phyloP scores from a whole-genome alignment of 202 grass and related monocot species.

The Musa balbisiana region DNA sequence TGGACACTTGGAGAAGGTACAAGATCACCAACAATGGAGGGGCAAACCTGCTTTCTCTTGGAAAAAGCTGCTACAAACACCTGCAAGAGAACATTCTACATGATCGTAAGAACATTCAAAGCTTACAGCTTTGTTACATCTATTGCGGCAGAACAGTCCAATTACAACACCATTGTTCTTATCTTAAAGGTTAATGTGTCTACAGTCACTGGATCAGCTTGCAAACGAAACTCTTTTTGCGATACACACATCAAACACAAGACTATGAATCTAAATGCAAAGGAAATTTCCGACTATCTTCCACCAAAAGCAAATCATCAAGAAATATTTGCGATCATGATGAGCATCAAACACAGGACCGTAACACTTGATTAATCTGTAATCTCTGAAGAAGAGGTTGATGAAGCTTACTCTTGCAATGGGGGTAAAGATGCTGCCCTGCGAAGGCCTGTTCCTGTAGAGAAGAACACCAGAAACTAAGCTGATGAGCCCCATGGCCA shows the following conservation, averaged over 20 bases:
- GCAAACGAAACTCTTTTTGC: no score
- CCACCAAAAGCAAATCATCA: no score
- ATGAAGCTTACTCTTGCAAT: conserved; percentile 48
- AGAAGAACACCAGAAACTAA: conserved; percentile 45
- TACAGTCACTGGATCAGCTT: no score
- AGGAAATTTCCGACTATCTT: no score
- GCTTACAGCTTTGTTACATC: no score
- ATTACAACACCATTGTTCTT: no score
- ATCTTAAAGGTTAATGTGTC: no score
- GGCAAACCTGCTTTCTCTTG: conserved; percentile 82
- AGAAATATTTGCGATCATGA: no score
- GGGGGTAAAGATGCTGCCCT: conserved; percentile 79
- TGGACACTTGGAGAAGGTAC: neutral
- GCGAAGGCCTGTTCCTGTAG: conserved; percentile 72
- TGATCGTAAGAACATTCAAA: neutral
- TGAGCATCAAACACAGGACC: no score
- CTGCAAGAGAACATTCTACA: conserved; percentile 19
- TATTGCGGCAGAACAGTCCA: no score
- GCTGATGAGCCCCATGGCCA: conserved; percentile 58
- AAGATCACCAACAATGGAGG: conserved; percentile 25
- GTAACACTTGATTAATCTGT: neutral
- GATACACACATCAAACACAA: no score
- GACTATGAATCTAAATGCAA: no score
- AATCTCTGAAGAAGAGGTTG: neutral
- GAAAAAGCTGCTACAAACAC: conserved; percentile 76